phyloP scores from a whole-genome alignment of 1,284 basidiomycete genomes.

The Filobasidium uniguttulatum region DNA sequence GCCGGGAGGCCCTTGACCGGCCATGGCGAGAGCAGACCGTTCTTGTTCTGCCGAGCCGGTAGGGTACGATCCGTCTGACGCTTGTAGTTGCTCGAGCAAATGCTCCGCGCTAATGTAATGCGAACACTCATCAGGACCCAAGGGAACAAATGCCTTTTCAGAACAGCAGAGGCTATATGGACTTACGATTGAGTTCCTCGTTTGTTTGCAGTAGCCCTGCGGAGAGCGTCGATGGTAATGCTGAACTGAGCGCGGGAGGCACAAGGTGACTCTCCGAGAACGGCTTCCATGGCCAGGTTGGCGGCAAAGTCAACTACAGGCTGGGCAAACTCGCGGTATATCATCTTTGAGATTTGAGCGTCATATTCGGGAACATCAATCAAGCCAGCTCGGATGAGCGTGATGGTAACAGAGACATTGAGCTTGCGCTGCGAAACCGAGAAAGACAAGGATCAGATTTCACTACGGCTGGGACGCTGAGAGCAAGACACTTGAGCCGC shows the following conservation, averaged over 20 bases:
- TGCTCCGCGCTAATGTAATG: conserved; percentile 19
- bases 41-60: conserved; percentile 2
- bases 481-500: neutral
- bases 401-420: conserved; percentile 85
- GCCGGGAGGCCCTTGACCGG: conserved; percentile 2
- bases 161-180: conserved; percentile 16
- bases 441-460: conserved; percentile 2
- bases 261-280: conserved; percentile 58
- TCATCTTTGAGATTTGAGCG: conserved; percentile 76
- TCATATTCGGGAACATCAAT: conserved; percentile 71
- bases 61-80: conserved; percentile 5
- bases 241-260: conserved; percentile 67
- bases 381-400: conserved; percentile 69
- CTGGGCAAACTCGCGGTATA: conserved; percentile 58
- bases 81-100: conserved; percentile 35
- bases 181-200: conserved; percentile 1
- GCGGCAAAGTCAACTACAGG: conserved; percentile 71
- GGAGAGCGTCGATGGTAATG: conserved; percentile 68
- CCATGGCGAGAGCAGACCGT: conserved; percentile 38
- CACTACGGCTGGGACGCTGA: no score
- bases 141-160: neutral
- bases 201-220: conserved; percentile 41
- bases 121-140: neutral
- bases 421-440: conserved; percentile 67
- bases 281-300: conserved; percentile 70